phyloP scores from a whole-genome alignment of 2,329 filamentous ascomycete genomes.

The Aspergillus neoniger region DNA sequence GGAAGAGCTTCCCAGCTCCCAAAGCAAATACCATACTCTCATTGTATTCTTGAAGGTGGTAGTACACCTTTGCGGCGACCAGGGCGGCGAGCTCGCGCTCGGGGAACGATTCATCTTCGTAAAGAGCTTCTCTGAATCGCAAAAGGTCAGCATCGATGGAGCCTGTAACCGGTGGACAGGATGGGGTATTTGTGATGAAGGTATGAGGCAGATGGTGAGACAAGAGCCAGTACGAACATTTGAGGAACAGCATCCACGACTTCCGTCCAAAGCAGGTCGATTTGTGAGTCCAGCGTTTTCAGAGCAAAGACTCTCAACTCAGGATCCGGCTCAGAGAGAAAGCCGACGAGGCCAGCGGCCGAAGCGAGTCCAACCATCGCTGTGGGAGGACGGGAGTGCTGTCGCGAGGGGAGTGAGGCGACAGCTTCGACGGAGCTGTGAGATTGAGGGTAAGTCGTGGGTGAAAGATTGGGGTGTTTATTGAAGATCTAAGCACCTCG shows the following conservation, averaged over 20 bases:
- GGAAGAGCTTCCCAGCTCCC: conserved; percentile 91
- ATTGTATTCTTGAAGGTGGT: conserved; percentile 97
- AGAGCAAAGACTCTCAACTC: conserved; percentile 94
- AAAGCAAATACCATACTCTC: conserved; percentile 99
- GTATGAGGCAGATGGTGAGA: background rate
- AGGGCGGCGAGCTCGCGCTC: conserved; percentile 92
- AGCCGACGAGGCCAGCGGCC: conserved; percentile 90
- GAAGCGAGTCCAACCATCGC: conserved; percentile 91
- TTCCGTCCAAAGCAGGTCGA: conserved; percentile 97
- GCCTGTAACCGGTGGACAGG: background rate
- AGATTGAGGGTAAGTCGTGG: conserved; percentile 23
- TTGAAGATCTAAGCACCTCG: conserved; percentile 22
- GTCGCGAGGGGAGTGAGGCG: conserved; percentile 34
- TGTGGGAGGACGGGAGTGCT: conserved; percentile 20
- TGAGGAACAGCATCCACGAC: conserved; percentile 88
- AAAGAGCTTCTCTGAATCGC: conserved; percentile 78
- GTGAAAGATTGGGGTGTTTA: conserved; percentile 13
- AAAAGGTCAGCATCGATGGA: conserved; percentile 17
- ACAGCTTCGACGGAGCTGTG: conserved; percentile 35
- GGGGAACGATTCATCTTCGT: conserved; percentile 93
- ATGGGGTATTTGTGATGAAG: background rate
- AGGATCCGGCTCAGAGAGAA: conserved; percentile 89
- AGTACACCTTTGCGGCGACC: conserved; percentile 96
- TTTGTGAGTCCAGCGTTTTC: conserved; percentile 92
- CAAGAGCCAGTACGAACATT: conserved; percentile 65